These are phyloP conservation scores for Saccharomyces hybrid DNA, from an alignment of 1,139 yeast species.

Conservation along the genomic window DNA sequence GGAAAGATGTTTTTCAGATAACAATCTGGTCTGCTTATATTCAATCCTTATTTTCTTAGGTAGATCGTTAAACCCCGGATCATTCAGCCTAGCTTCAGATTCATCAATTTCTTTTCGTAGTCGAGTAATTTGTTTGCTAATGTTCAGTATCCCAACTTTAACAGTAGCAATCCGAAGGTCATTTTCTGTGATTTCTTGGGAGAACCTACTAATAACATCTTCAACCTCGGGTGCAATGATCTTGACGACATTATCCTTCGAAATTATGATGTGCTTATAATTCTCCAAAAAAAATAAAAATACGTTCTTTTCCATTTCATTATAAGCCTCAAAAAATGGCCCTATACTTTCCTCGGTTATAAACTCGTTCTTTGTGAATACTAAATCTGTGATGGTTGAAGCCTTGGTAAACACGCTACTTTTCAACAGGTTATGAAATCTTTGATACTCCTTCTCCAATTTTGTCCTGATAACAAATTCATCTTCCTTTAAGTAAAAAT, in stretches of 20 bases:
- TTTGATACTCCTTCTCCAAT: slow-evolving; percentile 12
- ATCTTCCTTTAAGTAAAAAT: slow-evolving; percentile 18
- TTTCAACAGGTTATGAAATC: slow-evolving; percentile 10
- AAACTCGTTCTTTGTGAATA: slow-evolving; percentile 20
- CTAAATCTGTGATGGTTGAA: slow-evolving; percentile 19
- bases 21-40: slow-evolving; percentile 28
- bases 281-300: slow-evolving; percentile 18
- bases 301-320: slow-evolving; percentile 13
- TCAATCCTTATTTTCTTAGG: slow-evolving; percentile 16
- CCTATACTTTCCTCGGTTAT: slow-evolving; percentile 11
- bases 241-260: slow-evolving; percentile 16
- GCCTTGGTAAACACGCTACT: slow-evolving; percentile 15
- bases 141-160: slow-evolving; percentile 19
- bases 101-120: slow-evolving; percentile 13
- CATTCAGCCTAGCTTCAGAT: slow-evolving; percentile 9
- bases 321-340: slow-evolving; percentile 4
- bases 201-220: slow-evolving; percentile 6
- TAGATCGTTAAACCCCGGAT: slow-evolving; percentile 6
- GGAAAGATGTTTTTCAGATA: slow-evolving; percentile 32
- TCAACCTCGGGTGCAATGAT: slow-evolving; percentile 12
- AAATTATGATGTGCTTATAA: slow-evolving; percentile 14
- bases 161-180: slow-evolving; percentile 31
- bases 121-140: slow-evolving; percentile 14
- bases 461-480: slow-evolving; percentile 13
- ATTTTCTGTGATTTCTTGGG: slow-evolving; percentile 25